These are phyloP conservation scores for Benincasa hispida DNA, from an alignment of 306 rosid species.

Conservation along the genomic window DNA sequence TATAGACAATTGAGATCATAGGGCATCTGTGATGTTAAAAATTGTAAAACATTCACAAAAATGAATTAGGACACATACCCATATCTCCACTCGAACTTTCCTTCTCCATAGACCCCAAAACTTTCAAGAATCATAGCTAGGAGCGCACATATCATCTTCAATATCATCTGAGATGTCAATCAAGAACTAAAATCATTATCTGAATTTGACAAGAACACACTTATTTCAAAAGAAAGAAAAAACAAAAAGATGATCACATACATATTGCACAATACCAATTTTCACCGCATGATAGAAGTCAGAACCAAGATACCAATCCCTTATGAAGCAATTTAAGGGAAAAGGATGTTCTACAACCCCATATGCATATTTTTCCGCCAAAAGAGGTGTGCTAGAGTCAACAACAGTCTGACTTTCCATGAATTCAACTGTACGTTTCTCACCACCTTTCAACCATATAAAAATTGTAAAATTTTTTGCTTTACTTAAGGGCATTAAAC, in stretches of 20 bases:
- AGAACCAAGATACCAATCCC: conserved; percentile 87
- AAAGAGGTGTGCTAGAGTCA: conserved; percentile 65
- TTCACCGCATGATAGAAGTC: conserved; percentile 92
- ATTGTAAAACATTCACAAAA: background rate
- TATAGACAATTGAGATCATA: background rate
- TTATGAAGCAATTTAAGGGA: conserved; percentile 64
- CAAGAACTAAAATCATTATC: conserved; percentile 13
- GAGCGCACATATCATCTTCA: conserved; percentile 90
- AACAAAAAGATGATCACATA: conserved; percentile 30
- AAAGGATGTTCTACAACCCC: conserved; percentile 97
- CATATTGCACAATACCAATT: conserved; percentile 98
- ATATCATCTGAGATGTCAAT: conserved; percentile 61
- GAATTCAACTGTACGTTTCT: conserved; percentile 72
- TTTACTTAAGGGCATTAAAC: conserved; percentile 2
- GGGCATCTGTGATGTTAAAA: conserved; percentile 4
- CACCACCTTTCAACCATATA: conserved; percentile 57
- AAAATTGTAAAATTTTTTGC: background rate
- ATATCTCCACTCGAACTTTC: conserved; percentile 82
- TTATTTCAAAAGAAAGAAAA: conserved; percentile 11
- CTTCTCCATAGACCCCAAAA: conserved; percentile 96
- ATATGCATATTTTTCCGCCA: conserved; percentile 65
- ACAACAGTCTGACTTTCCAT: conserved; percentile 63
- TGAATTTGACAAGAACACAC: background rate
- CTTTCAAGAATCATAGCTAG: conserved; percentile 86
- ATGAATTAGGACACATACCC: conserved; percentile 45